Evolutionary conservation across 2,329 filamentous ascomycete genomes (phyloP), one percentile per base, ranked within the genome.

Genomic region (Cladosporium halotolerans): DNA sequence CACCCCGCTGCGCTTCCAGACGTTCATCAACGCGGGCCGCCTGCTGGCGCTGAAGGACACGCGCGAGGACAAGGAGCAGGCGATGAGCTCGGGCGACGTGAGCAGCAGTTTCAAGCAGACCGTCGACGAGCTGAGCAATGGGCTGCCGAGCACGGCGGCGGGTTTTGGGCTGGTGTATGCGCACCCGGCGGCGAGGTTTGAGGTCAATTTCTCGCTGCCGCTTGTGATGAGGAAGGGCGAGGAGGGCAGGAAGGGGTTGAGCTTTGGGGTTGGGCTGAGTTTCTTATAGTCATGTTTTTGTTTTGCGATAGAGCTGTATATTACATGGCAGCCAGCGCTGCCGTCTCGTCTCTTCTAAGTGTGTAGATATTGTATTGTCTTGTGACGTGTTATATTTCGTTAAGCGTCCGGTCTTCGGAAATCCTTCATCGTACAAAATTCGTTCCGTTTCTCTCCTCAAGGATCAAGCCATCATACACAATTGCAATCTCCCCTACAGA

Each of bases 231-330:
- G 93, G 55, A 85, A 80, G 58, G 90, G 89, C 34, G 93, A 99
- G 72, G 85, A 93, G 62, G 85, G 83, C 13, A 82, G 92, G 52
- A 99, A 99, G 74, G 93, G 93, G 1, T 68, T 99, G 58, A 90
- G 93, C 69, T 85, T 99, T 63, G 93, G 93, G n/a, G 89, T 99
- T 39, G 93, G 93, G 46, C 90, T 99, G 66, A 95, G 88, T 73
- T 96, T 99, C 69, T 73, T 97, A 78, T 97, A 86, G 59, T 51
- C 41, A 23, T 16, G 23, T 23, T 9, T 42, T 23, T 23, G 8
- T 19, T 23, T 9, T 28, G 23, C 7, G 23, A 28, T 42, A 42
- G 8, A 42, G 4, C 8, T 23, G 16, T 23, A 42, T 42, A 42
- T 9, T n/a, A 42, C 40, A 42, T 28, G 23, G 23, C 23, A 28